Percentiles rank a stretch among this genome's conserved stretches.
phyloP scores from a whole-genome alignment of 129 eudicot genomes.

The Apium graveolens region DNA sequence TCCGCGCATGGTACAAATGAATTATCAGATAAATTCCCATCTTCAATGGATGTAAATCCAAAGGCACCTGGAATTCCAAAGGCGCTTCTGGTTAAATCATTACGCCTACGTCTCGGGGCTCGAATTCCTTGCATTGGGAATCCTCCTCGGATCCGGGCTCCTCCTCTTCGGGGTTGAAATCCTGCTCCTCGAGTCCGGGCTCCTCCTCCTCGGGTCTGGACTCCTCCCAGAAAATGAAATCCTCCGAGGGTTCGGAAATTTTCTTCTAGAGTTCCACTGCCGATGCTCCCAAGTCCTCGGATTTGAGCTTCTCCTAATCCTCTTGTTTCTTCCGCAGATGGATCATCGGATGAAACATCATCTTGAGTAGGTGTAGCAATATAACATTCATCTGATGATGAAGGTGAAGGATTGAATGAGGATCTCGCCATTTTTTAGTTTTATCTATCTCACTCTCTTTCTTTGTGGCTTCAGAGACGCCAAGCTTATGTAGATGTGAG shows the following conservation, averaged over 20 bases:
- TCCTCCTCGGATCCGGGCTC: neutral
- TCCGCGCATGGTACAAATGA: neutral
- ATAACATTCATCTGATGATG: too few relatives aligned
- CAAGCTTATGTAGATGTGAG: neutral
- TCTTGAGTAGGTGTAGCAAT: neutral
- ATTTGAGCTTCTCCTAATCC: neutral
- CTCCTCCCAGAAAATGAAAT: too few relatives aligned
- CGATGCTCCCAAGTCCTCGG: neutral
- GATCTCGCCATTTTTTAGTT: neutral
- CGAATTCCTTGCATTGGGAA: neutral
- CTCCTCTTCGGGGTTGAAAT: neutral
- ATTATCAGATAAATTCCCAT: neutral
- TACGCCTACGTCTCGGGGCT: neutral
- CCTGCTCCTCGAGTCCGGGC: neutral
- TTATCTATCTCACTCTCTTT: neutral
- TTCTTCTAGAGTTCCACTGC: neutral
- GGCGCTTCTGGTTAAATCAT: neutral
- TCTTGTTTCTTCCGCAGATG: neutral
- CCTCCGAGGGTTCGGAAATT: neutral
- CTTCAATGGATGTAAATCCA: neutral
- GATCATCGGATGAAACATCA: neutral
- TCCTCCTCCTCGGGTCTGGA: neutral
- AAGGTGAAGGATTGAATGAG: too few relatives aligned
- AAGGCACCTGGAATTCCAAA: neutral
- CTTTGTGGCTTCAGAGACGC: neutral